Evolutionary conservation across 345 rosid genomes (phyloP).

Genomic region (Murraya koenigii): DNA sequence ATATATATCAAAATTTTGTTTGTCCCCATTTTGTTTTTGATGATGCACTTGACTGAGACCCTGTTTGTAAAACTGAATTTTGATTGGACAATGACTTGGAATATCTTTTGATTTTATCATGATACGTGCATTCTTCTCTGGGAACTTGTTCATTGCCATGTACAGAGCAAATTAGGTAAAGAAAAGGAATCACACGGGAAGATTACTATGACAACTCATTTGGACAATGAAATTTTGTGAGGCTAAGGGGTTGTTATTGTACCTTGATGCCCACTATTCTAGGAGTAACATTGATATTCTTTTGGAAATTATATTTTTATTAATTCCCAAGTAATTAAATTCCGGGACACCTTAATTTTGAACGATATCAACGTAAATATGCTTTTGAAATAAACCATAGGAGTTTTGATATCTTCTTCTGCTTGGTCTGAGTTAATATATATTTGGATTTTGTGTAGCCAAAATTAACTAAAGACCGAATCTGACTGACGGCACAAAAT

Average conservation of each 20-base stretch:
- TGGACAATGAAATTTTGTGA: constrained; percentile 24
- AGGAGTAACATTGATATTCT: not conserved
- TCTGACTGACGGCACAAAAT: not conserved
- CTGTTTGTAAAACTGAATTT: constrained; percentile 14
- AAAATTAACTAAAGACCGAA: not conserved
- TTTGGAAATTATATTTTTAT: not conserved
- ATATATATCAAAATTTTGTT: not conserved
- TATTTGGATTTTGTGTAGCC: not conserved
- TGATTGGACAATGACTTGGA: constrained; percentile 21
- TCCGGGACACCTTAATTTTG: not conserved
- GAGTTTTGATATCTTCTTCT: not conserved
- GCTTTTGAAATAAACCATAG: not conserved
- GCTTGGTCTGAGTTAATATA: not conserved
- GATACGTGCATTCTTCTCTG: not conserved
- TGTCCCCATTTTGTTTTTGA: not conserved
- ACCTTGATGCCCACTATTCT: not conserved
- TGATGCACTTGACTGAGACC: constrained; percentile 19
- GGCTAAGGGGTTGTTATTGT: not conserved
- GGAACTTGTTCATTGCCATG: constrained; percentile 13
- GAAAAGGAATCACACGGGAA: constrained; percentile 14
- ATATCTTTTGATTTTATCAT: not conserved
- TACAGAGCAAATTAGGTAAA: constrained; percentile 27
- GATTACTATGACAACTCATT: constrained; percentile 24
- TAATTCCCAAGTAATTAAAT: not conserved
- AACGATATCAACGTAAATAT: not conserved